Conservation (phyloP, 352 stramenopile genomes). For the Globisporangium iwayamae region DNA sequence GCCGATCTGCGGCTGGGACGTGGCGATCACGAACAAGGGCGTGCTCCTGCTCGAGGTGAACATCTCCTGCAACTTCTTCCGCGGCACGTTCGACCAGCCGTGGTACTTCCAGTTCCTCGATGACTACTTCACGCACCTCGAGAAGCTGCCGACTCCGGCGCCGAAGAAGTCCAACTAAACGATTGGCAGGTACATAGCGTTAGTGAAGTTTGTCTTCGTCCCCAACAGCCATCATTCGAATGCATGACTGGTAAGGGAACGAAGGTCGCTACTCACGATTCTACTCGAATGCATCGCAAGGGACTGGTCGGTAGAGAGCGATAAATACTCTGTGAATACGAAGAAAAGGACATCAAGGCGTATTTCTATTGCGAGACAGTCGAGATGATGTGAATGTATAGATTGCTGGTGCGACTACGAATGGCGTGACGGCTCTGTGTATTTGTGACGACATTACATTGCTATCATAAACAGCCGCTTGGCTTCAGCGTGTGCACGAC, state of each 20-base stretch:
- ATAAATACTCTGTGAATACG: neutral
- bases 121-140: slow-evolving; percentile 78
- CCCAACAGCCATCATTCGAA: neutral
- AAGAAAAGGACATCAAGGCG: neutral
- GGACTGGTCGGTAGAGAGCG: neutral
- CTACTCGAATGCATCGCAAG: neutral
- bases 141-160: slow-evolving; percentile 45
- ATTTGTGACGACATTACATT: too few relatives aligned
- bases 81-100: slow-evolving; percentile 85
- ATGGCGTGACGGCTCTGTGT: too few relatives aligned
- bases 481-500: too few relatives aligned
- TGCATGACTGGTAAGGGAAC: neutral
- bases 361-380: neutral
- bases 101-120: slow-evolving; percentile 88
- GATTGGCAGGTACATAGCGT: slow-evolving; percentile 7
- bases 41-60: slow-evolving; percentile 89
- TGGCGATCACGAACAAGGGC: slow-evolving; percentile 89
- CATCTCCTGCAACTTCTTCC: slow-evolving; percentile 95
- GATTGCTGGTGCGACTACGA: too few relatives aligned
- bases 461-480: too few relatives aligned
- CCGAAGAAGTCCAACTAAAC: slow-evolving; percentile 44
- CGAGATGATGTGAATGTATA: too few relatives aligned
- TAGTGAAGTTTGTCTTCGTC: slow-evolving; percentile 5
- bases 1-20: slow-evolving; percentile 91
- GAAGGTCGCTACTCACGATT: neutral